Evolutionary conservation across 148 eudicot genomes (phyloP).

Genomic region (Selenicereus undatus): DNA sequence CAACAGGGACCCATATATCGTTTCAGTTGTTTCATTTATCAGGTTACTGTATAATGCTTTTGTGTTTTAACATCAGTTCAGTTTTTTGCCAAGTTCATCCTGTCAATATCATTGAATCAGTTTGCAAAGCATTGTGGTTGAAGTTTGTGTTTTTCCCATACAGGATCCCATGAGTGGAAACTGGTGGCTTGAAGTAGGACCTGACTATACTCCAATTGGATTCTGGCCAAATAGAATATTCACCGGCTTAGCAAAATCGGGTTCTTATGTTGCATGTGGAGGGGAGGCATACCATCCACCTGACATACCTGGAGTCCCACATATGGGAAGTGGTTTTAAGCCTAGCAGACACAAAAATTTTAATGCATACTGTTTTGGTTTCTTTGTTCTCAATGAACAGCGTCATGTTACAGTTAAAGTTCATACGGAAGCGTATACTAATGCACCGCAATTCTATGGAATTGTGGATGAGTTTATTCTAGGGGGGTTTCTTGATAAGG

Average conservation of each 20-base stretch:
- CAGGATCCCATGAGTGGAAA: not conserved
- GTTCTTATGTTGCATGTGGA: slow-evolving; percentile 10
- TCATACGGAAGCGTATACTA: slow-evolving; percentile 6
- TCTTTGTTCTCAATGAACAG: not conserved
- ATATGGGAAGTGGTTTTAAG: slow-evolving; percentile 13
- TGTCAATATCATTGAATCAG: no score
- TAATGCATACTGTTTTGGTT: slow-evolving; percentile 4
- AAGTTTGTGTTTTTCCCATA: not conserved
- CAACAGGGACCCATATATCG: not conserved
- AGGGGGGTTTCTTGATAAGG: not conserved
- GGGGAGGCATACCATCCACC: slow-evolving; percentile 1
- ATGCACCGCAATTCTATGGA: not conserved
- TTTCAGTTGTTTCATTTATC: slow-evolving; percentile 4
- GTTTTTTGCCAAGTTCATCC: not conserved
- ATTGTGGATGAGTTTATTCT: not conserved
- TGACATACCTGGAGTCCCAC: not conserved
- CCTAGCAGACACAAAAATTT: not conserved
- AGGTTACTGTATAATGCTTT: not conserved
- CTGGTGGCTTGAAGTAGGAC: slow-evolving; percentile 18
- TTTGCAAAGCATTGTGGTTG: not conserved
- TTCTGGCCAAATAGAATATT: slow-evolving; percentile 11
- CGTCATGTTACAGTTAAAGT: not conserved
- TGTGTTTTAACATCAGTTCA: not conserved
- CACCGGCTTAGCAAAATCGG: slow-evolving; percentile 10
- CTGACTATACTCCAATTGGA: not conserved